These are phyloP conservation scores for Colletotrichum tropicicola DNA, from an alignment of 2,329 filamentous ascomycete species.

Conservation along the genomic window DNA sequence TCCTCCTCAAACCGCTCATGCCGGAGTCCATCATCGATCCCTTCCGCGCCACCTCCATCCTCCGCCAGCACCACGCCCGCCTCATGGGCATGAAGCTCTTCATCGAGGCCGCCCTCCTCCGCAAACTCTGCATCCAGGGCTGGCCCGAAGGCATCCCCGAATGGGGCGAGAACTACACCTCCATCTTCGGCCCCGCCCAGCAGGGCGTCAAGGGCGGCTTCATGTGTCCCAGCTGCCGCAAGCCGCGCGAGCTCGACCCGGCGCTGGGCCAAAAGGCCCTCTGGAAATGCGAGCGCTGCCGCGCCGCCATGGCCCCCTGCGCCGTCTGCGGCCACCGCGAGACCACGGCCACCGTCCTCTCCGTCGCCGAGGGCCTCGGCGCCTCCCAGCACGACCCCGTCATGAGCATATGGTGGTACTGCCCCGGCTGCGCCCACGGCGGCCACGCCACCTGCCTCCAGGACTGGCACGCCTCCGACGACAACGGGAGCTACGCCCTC, in stretches of 20 bases:
- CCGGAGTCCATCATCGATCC: slow-evolving; percentile 63
- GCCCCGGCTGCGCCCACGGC: slow-evolving; percentile 69
- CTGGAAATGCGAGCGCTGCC: slow-evolving; percentile 68
- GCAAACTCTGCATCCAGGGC: slow-evolving; percentile 67
- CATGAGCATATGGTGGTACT: slow-evolving; percentile 68
- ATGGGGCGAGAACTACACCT: slow-evolving; percentile 64
- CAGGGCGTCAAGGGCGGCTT: slow-evolving; percentile 63
- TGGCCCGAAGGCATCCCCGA: slow-evolving; percentile 60
- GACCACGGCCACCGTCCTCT: slow-evolving; percentile 47
- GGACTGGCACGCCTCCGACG: slow-evolving; percentile 61
- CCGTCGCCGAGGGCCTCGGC: slow-evolving; percentile 11
- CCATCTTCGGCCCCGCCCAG: slow-evolving; percentile 63
- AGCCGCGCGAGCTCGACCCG: slow-evolving; percentile 63
- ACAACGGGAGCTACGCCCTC: slow-evolving; percentile 33
- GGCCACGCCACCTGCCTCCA: slow-evolving; percentile 69
- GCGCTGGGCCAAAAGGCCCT: slow-evolving; percentile 53
- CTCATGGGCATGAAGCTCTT: slow-evolving; percentile 69
- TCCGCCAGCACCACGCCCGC: slow-evolving; percentile 68
- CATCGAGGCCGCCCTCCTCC: slow-evolving; percentile 66
- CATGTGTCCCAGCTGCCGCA: slow-evolving; percentile 64
- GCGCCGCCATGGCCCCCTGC: slow-evolving; percentile 61
- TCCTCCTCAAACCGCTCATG: slow-evolving; percentile 67
- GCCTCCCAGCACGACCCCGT: slow-evolving; percentile 36
- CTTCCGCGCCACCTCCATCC: slow-evolving; percentile 63
- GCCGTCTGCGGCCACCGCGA: slow-evolving; percentile 67